Conservation (phyloP, 768 basidiomycete genomes). For the Lyophyllum semitale region DNA sequence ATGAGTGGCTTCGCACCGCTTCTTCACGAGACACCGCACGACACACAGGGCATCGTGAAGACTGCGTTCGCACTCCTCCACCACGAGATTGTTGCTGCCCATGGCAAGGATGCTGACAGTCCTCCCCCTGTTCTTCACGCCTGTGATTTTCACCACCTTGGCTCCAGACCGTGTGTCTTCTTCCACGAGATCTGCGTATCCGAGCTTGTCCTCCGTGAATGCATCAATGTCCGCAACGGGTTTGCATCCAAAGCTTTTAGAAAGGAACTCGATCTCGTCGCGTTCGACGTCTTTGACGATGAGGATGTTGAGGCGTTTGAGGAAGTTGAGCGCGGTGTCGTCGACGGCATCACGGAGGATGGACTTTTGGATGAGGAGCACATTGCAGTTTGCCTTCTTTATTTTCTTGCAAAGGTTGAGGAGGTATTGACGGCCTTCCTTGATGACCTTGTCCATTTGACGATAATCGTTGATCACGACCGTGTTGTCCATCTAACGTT, state of each 20-base stretch:
- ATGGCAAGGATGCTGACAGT: slow-evolving; percentile 96
- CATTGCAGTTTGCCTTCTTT: slow-evolving; percentile 99
- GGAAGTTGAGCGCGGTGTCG: slow-evolving; percentile 95
- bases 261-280: slow-evolving; percentile 97
- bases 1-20: slow-evolving; percentile 60
- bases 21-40: slow-evolving; percentile 97
- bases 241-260: slow-evolving; percentile 92
- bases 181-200: slow-evolving; percentile 93
- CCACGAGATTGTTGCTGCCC: slow-evolving; percentile 88
- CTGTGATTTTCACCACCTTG: slow-evolving; percentile 93
- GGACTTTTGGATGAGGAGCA: slow-evolving; percentile 98
- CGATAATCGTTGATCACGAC: slow-evolving; percentile 99
- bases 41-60: slow-evolving; percentile 99
- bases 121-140: slow-evolving; percentile 91
- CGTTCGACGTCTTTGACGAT: slow-evolving; percentile 98
- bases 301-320: slow-evolving; percentile 94
- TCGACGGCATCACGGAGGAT: slow-evolving; percentile 99
- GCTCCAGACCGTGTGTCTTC: slow-evolving; percentile 80
- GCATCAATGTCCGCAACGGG: slow-evolving; percentile 97
- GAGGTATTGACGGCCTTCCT: slow-evolving; percentile 97
- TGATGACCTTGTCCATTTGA: slow-evolving; percentile 99
- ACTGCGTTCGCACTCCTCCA: slow-evolving; percentile 97
- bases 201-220: slow-evolving; percentile 97
- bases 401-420: slow-evolving; percentile 99
- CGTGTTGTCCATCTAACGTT: slow-evolving; percentile 94